Evolutionary conservation across 176 grass and related monocot genomes (phyloP).

Genomic region (Luzula sylvatica): DNA sequence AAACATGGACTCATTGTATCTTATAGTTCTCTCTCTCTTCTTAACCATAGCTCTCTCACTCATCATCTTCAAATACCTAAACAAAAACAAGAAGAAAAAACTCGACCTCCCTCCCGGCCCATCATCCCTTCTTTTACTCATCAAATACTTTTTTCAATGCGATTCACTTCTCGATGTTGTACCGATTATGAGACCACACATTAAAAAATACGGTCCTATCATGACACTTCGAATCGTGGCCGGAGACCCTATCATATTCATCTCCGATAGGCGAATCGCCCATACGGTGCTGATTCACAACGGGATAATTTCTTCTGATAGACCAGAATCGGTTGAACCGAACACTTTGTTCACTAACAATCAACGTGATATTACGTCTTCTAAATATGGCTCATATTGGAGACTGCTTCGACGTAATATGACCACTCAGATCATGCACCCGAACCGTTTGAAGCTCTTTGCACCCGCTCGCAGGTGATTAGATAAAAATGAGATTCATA

Average conservation of each 20-base stretch:
- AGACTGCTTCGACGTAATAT: conserved; percentile 25
- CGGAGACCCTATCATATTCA: conserved; percentile 13
- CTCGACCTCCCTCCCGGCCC: no score
- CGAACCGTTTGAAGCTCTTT: no score
- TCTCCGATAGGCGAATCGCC: conserved; percentile 9
- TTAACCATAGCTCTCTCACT: no score
- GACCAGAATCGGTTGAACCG: neutral
- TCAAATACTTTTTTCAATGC: neutral
- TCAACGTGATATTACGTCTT: conserved; percentile 9
- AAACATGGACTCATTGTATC: no score
- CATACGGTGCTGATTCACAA: conserved; percentile 9
- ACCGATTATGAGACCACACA: conserved; percentile 7
- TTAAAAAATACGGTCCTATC: conserved; percentile 3
- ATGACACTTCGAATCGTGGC: neutral
- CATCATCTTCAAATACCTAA: no score
- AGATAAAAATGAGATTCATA: no score
- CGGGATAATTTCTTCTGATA: conserved; percentile 10
- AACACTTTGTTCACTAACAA: neutral
- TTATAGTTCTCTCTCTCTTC: no score
- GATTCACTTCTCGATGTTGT: conserved; percentile 1
- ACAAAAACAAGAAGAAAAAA: no score
- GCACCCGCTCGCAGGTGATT: no score
- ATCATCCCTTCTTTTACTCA: neutral
- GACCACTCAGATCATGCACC: no score
- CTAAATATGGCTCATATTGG: conserved; percentile 10